These are phyloP conservation scores for Apiotrichum mycotoxinovorans DNA, from an alignment of 1,284 basidiomycete species.

Conservation along the genomic window DNA sequence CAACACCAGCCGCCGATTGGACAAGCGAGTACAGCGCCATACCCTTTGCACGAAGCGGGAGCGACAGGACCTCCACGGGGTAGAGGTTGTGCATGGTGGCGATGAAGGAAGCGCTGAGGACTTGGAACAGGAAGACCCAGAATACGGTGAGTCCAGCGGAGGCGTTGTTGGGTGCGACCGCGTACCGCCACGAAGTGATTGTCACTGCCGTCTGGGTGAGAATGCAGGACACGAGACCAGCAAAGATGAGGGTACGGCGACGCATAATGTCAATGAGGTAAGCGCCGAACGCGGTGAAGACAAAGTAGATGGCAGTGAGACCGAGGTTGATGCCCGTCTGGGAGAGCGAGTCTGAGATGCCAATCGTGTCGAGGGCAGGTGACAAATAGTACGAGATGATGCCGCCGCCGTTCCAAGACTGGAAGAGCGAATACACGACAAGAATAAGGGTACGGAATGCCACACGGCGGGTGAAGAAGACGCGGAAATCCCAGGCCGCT, in stretches of 20 bases:
- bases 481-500: slow-evolving; percentile 56
- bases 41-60: slow-evolving; percentile 56
- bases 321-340: slow-evolving; percentile 26
- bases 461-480: slow-evolving; percentile 8
- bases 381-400: slow-evolving; percentile 46
- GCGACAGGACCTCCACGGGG: slow-evolving; percentile 56
- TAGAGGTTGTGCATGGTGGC: slow-evolving; percentile 48
- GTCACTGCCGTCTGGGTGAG: slow-evolving; percentile 10
- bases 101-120: slow-evolving; percentile 3
- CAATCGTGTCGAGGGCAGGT: slow-evolving; percentile 20
- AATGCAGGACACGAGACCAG: slow-evolving; percentile 14
- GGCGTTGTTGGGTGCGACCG: slow-evolving; percentile 18
- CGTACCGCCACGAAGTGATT: slow-evolving; percentile 23
- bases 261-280: slow-evolving; percentile 24
- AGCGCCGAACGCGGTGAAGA: slow-evolving; percentile 26
- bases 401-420: slow-evolving; percentile 57
- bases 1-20: background rate
- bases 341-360: slow-evolving; percentile 17
- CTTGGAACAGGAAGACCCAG: slow-evolving; percentile 8
- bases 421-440: slow-evolving; percentile 12
- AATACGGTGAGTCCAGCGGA: slow-evolving; percentile 27
- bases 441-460: slow-evolving; percentile 4
- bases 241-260: slow-evolving; percentile 27
- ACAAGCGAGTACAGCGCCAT: slow-evolving; percentile 27
- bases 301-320: slow-evolving; percentile 25